These are phyloP conservation scores for Gonium pectorale DNA, from an alignment of 139 green algal species.

Conservation along the genomic window DNA sequence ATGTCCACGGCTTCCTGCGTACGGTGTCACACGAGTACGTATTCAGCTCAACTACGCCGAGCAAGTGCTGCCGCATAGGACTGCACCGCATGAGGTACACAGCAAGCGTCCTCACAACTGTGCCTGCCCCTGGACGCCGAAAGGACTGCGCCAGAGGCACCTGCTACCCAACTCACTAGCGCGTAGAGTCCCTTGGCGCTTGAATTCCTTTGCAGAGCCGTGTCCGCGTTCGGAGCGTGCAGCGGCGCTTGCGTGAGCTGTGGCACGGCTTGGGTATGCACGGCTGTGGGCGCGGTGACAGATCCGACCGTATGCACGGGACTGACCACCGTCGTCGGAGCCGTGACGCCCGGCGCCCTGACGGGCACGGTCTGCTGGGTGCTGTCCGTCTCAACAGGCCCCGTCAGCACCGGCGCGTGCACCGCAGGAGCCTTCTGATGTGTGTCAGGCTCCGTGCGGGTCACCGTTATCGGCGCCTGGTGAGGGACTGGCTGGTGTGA, in stretches of 20 bases:
- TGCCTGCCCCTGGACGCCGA: too few relatives aligned
- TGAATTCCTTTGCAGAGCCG: neutral
- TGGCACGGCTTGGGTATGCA: too few relatives aligned
- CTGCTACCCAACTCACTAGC: conserved; percentile 23
- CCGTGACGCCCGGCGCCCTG: neutral
- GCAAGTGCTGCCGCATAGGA: too few relatives aligned
- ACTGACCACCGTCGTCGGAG: neutral
- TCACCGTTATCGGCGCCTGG: neutral
- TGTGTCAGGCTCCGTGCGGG: conserved; percentile 8
- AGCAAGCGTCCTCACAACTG: too few relatives aligned
- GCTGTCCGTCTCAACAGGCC: conserved; percentile 12
- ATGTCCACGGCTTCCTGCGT: conserved; percentile 50
- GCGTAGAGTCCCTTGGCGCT: conserved; percentile 10
- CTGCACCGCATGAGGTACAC: too few relatives aligned
- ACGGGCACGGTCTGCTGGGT: neutral
- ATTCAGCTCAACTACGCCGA: too few relatives aligned
- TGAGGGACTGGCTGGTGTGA: neutral
- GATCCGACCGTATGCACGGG: too few relatives aligned
- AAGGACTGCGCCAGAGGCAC: too few relatives aligned
- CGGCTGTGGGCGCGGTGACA: too few relatives aligned
- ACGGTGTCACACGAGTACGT: too few relatives aligned
- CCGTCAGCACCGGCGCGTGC: neutral
- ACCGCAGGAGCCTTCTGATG: neutral
- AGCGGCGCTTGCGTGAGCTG: too few relatives aligned
- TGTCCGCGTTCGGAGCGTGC: neutral